Conservation (phyloP, 1,139 yeast genomes). For the Nakaseomyces nivariensis region DNA sequence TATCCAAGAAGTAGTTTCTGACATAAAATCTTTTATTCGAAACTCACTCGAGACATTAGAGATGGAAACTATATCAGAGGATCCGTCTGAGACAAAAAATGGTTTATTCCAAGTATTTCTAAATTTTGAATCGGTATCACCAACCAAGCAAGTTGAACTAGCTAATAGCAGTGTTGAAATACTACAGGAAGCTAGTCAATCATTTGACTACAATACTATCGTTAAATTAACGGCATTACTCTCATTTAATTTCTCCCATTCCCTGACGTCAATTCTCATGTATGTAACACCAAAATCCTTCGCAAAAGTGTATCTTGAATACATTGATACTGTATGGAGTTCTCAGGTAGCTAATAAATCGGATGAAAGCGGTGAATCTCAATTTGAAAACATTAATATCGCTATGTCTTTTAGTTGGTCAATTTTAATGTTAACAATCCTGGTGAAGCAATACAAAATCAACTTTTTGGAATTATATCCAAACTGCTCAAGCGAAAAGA, state of each 20-base stretch:
- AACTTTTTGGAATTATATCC: conserved; percentile 16
- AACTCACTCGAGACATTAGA: conserved; percentile 43
- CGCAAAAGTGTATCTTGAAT: conserved; percentile 15
- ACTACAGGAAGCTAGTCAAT: conserved; percentile 35
- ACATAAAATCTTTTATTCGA: conserved; percentile 26
- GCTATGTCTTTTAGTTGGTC: conserved; percentile 24
- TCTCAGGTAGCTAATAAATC: conserved; percentile 8
- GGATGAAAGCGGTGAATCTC: conserved; percentile 18
- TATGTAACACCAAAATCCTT: conserved; percentile 17
- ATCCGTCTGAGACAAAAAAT: conserved; percentile 11
- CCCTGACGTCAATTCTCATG: conserved; percentile 21
- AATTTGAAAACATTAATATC: conserved; percentile 17
- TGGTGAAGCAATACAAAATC: conserved; percentile 18
- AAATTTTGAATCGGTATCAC: conserved; percentile 34
- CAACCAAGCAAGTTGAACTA: conserved; percentile 35
- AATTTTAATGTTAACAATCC: conserved; percentile 16
- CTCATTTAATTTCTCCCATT: conserved; percentile 23
- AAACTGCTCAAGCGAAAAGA: conserved; percentile 7
- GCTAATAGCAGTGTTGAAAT: conserved; percentile 30
- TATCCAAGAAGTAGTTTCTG: conserved; percentile 20
- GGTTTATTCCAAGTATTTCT: conserved; percentile 35
- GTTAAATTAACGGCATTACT: conserved; percentile 22
- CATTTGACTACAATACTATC: conserved; percentile 20
- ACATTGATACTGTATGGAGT: conserved; percentile 22
- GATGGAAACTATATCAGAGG: conserved; percentile 41